phyloP scores from a whole-genome alignment of 23 red algal species.

The Pyropia yezoensis region DNA sequence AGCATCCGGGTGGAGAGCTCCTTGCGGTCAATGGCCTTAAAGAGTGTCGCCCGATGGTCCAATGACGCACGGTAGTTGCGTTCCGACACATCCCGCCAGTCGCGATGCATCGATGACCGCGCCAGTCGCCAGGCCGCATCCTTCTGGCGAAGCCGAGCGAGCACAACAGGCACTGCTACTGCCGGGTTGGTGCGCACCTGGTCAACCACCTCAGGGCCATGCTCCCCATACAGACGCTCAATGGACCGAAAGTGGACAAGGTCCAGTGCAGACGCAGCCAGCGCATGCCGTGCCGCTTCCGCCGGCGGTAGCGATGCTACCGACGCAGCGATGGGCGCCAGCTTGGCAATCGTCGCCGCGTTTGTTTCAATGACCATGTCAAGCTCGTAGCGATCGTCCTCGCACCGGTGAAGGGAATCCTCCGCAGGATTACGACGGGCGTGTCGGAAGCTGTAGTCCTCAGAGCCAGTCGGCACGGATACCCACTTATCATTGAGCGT shows the following conservation, averaged over 20 bases:
- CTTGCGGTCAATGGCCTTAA: conserved; percentile 87
- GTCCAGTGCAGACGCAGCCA: conserved; percentile 64
- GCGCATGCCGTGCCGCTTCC: conserved; percentile 73
- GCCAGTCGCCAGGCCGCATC: conserved; percentile 82
- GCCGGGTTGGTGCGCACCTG: conserved; percentile 84
- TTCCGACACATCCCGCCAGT: conserved; percentile 93
- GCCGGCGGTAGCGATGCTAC: conserved; percentile 62
- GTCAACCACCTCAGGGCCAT: conserved; percentile 70
- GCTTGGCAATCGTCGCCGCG: conserved; percentile 80
- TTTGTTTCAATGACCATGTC: conserved; percentile 99
- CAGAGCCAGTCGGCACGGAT: conserved; percentile 78
- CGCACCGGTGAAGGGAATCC: conserved; percentile 89
- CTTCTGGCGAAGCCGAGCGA: conserved; percentile 77
- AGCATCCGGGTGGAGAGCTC: conserved; percentile 59
- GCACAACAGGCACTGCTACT: conserved; percentile 77
- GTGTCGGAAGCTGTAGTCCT: conserved; percentile 88
- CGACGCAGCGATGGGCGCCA: conserved; percentile 78
- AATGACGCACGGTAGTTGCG: conserved; percentile 80
- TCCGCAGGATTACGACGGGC: conserved; percentile 88
- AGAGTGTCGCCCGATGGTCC: conserved; percentile 79
- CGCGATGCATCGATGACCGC: conserved; percentile 76
- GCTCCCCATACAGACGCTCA: conserved; percentile 88
- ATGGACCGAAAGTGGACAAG: conserved; percentile 82
- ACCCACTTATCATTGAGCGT: conserved; percentile 95
- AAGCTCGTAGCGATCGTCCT: conserved; percentile 98